Percentiles rank a stretch among this genome's conserved stretches.
These are phyloP conservation scores for Cudoniella acicularis DNA, from an alignment of 495 filamentous ascomycete species.

Conservation along the genomic window DNA sequence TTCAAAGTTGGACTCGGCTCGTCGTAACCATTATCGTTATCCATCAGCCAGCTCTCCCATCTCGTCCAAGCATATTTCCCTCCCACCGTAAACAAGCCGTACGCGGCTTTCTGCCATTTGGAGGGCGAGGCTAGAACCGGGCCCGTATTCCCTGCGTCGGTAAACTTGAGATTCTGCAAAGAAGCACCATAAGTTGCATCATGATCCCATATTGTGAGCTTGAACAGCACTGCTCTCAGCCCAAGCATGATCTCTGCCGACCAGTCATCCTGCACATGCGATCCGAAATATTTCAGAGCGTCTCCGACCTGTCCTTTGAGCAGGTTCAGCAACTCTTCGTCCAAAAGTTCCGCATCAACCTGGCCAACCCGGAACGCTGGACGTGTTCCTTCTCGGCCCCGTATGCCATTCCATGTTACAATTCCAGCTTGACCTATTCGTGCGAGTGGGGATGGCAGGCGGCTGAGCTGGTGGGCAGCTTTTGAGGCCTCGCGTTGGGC, in stretches of 20 bases:
- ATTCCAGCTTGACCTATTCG: constrained; percentile 53
- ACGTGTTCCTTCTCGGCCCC: constrained; percentile 69
- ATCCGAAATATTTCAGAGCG: constrained; percentile 81
- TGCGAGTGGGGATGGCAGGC: constrained; percentile 63
- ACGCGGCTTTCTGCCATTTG: constrained; percentile 75
- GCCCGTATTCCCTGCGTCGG: constrained; percentile 70
- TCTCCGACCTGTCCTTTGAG: constrained; percentile 85
- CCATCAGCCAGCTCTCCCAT: constrained; percentile 84
- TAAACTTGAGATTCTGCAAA: constrained; percentile 85
- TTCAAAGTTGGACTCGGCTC: constrained; percentile 52
- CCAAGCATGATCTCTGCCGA: constrained; percentile 76
- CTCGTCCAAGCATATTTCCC: constrained; percentile 86
- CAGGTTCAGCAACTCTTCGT: constrained; percentile 86
- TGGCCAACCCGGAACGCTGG: constrained; percentile 94
- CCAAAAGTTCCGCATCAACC: constrained; percentile 91
- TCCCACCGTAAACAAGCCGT: constrained; percentile 80
- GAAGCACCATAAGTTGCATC: constrained; percentile 91
- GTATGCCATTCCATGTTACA: constrained; percentile 65
- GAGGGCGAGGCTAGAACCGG: constrained; percentile 57
- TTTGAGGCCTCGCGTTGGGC: constrained; percentile 56
- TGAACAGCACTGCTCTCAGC: constrained; percentile 81
- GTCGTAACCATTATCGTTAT: constrained; percentile 66
- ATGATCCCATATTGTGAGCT: constrained; percentile 94
- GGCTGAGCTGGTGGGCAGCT: constrained; percentile 50
- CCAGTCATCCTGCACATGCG: constrained; percentile 70